Evolutionary conservation across 2,329 filamentous ascomycete genomes (phyloP), one percentile per base, ranked within the genome.

Genomic region (Aureobasidium zeae): DNA sequence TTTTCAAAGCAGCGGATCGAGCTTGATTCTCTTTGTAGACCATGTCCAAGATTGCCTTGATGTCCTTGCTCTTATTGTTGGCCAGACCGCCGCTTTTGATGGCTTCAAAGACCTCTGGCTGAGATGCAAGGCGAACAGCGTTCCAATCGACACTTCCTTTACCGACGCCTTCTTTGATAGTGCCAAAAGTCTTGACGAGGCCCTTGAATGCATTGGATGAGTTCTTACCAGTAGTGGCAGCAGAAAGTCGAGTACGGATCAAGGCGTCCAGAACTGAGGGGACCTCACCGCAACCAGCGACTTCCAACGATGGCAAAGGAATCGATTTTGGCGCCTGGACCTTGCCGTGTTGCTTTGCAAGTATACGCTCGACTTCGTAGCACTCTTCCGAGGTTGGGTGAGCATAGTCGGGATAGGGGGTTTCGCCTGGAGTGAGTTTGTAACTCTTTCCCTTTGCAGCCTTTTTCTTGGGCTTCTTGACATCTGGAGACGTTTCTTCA

Each of bases 131-230:
- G 16, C 77, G 74, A 2, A 88, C 79, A 8, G 75, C 76, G 52
- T 86, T 76, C 81, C 83, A 89, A 56, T 87, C 69, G 6, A 87
- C 79, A 44, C 80, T 84, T 3, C 80, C 81, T 52, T 80, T 77
- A 4, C 81, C 81, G 8, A 81, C 64, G 5, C 81, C 77, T 30
- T 73, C 67, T 22, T 77, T 58, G 3, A 81, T 63, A 13, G 76
- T 68, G 1, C 83, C 82, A 49, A 81, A 87, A 24, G 64, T 71
- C 13, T 73, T 55, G 2, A 81, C 75, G 0, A 91, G 67, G 0
- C 77, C 79, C 47, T 71, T 67, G 49, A 89, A 76, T 5, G 83
- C 81, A 29, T 68, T 71, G 15, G 77, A 77, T 0, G 83, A 79
- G 31, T 81, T 81, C 12, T 59, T 67, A 35, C 68, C 68, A 0